Evolutionary conservation across 2,329 filamentous ascomycete species (phyloP).

Genomic region (Penicillium rolfsii): DNA sequence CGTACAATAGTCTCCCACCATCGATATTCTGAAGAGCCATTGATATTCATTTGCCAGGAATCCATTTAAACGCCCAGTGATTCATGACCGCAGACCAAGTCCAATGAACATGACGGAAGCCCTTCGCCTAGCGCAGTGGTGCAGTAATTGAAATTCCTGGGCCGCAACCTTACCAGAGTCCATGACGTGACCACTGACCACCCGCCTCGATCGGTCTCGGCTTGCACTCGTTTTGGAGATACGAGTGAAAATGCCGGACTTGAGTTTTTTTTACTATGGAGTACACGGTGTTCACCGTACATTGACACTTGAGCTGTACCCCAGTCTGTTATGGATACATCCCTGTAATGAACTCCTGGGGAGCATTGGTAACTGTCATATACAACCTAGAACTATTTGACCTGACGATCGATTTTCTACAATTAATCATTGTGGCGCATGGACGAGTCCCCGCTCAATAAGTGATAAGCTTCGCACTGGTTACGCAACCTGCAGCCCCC

Average conservation of each 20-base stretch:
- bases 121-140: neutral
- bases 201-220: neutral
- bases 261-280: neutral
- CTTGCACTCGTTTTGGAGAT: neutral
- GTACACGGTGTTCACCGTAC: neutral
- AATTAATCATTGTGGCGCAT: neutral
- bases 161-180: constrained; percentile 12
- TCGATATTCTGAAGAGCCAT: no score
- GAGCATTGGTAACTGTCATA: neutral
- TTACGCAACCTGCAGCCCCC: neutral
- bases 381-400: neutral
- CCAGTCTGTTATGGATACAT: neutral
- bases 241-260: neutral
- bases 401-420: neutral
- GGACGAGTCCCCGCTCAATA: neutral
- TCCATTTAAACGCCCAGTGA: constrained; percentile 11
- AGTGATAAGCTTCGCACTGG: neutral
- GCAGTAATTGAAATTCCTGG: constrained; percentile 4
- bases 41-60: neutral
- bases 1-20: neutral
- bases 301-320: neutral
- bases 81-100: constrained; percentile 12
- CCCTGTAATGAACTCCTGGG: neutral
- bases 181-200: constrained; percentile 22
- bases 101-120: constrained; percentile 5